Base-by-base conservation (phyloP, 306 rosid genomes). In the Fagus sylvatica region DNA sequence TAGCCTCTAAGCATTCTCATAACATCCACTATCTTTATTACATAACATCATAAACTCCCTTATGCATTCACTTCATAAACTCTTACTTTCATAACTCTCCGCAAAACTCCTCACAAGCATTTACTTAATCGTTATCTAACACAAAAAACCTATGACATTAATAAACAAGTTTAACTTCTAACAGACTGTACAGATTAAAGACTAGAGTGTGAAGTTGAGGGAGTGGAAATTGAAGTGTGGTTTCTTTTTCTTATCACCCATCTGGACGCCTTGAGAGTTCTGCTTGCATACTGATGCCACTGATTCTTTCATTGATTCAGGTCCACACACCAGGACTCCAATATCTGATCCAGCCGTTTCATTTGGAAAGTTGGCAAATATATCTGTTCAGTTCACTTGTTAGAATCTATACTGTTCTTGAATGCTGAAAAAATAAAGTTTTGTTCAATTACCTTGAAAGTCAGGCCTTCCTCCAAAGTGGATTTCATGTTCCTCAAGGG, bases 321-420 rank as follows among this genome's bases (percentile, higher is more conserved):
- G 96, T 73, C 99, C 99, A 68, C 96, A 82, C 43, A 90, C 95
- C 86, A 95, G 54, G 9, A 93, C 91, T 72, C 97, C 97, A 66
- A 86, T 60, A 68, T 85, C 76, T 2, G 89, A 74, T 71, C 87
- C 91, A 68, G 85, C 71, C 13, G 16, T 88, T 78, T 85, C 97
- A 39, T 72, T 83, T 42, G 69, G 46, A 76, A 92, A 76, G 74
- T 85, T 68, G 46, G 69, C 80, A 71, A 88, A 84, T 65, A 92
- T 85, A 82, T 92, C 91, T 92, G 91, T 73, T 71, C 78, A 73
- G 80, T 77, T 80, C 69, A 72, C 39, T 33, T 43, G 36, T 62
- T 71, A 70, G 48, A 12, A 72, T 34, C 76, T 5, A 37, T 73
- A 12, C 12, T 39, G 6, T 7, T 76, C 54, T 30, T 17, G 2